Conservation (phyloP, 208 protist genomes). For the Leishmania guyanensis region DNA sequence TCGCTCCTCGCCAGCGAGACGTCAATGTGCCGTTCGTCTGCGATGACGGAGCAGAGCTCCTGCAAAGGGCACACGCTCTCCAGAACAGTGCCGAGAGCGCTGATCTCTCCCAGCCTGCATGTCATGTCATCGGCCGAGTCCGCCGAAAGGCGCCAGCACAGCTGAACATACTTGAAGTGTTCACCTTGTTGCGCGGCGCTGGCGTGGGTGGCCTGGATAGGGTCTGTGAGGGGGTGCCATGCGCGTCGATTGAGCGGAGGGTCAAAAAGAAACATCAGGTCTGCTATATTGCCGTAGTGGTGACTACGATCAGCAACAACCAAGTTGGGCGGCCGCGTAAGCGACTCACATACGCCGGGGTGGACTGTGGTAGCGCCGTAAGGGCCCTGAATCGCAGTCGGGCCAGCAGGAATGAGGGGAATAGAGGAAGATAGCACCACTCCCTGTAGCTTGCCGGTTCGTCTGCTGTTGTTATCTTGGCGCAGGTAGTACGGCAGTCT, state of each 20-base stretch:
- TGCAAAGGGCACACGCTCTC: slow-evolving; percentile 37
- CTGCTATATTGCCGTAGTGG: slow-evolving; percentile 28
- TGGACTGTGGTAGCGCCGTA: background rate
- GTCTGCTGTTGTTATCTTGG: background rate
- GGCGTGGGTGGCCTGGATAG: background rate
- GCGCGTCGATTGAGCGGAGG: slow-evolving; percentile 20
- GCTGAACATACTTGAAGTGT: slow-evolving; percentile 11
- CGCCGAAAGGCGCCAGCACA: slow-evolving; percentile 28
- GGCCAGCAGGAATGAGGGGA: background rate
- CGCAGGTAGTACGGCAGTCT: slow-evolving; percentile 67
- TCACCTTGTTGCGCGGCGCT: background rate
- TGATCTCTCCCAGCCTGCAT: slow-evolving; percentile 6
- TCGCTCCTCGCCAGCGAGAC: slow-evolving; percentile 45
- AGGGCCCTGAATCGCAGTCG: background rate
- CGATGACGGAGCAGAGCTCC: slow-evolving; percentile 44
- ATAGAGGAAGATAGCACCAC: slow-evolving; percentile 12
- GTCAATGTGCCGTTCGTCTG: slow-evolving; percentile 48
- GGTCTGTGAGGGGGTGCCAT: slow-evolving; percentile 31
- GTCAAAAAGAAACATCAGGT: slow-evolving; percentile 27
- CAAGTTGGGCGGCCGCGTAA: background rate
- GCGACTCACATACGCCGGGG: slow-evolving; percentile 1
- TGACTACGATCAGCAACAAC: background rate
- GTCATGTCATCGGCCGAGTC: slow-evolving; percentile 24
- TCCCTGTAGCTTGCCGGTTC: slow-evolving; percentile 4
- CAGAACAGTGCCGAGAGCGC: slow-evolving; percentile 6